Base-by-base conservation (phyloP, 2,329 filamentous ascomycete genomes). In the Chaetothyriales sp. region DNA sequence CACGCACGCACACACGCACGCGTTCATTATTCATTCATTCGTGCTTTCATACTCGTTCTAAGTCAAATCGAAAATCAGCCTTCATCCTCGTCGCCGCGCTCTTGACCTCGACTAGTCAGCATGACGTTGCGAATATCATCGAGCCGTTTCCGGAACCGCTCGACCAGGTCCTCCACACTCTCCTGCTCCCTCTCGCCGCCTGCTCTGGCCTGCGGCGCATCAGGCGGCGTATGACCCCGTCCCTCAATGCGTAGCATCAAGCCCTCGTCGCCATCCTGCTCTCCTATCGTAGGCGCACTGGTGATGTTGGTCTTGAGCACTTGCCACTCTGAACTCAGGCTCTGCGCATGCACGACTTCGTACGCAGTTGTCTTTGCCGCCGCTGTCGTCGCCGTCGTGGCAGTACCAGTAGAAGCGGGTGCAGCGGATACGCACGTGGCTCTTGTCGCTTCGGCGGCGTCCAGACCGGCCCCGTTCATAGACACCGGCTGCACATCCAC, bases 271-370 rank as follows among this genome's bases (percentile, higher is more conserved):
- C 69, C 70, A 59, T 52, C 61, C 78, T 84, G 2, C 76, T 72
- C 73, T 44, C 78, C 77, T 64, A 81, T 85, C 1, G 78, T 83
- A 1, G 83, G 83, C 15, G 83, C 82, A 8, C 73, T 71, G 6
- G 70, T 69, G 8, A 85, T 67, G 8, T 68, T 68, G 0, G 76
- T 75, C 15, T 69, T 68, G 33, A 80, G 69, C 13, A 83, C 73
- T 61, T 84, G 81, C 82, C 90, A 97, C 48, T 83, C 78, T 0
- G 82, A 71, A 7, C 80, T 85, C 10, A 95, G 70, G 56, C 83
- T 89, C 44, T 84, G 80, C 1, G 86, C 84, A 52, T 79, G 80
- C 0, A 77, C 71, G 0, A 97, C 78, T 1, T 68, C 71, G 50
- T 68, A 71, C 5, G 48, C 66, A 66, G 13, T 68, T 66, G 18